Conservation (phyloP, 306 rosid genomes). For the Fagus sylvatica region DNA sequence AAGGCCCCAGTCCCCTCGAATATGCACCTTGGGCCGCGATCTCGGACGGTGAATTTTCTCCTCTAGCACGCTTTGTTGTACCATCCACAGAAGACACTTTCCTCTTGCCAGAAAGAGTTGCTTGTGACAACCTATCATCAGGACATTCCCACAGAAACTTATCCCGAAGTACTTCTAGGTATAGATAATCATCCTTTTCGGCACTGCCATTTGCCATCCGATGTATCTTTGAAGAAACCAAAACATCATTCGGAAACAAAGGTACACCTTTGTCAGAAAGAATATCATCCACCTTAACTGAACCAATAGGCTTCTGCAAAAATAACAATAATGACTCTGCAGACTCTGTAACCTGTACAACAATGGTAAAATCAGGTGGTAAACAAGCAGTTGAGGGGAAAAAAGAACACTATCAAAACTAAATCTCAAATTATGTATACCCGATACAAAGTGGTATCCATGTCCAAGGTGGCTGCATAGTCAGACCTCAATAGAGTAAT, state of each 20-base stretch:
- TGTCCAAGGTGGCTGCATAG: conserved; percentile 46
- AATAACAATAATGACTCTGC: conserved; percentile 57
- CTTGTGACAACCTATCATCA: conserved; percentile 70
- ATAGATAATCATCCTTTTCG: conserved; percentile 65
- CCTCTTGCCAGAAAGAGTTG: conserved; percentile 59
- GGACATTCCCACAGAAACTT: conserved; percentile 96
- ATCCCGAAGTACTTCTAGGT: conserved; percentile 63
- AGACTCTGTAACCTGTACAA: conserved; percentile 62
- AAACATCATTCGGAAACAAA: conserved; percentile 43
- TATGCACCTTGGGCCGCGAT: conserved; percentile 57
- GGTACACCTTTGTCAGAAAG: conserved; percentile 30
- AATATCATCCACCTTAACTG: conserved; percentile 46
- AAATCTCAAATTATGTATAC: conserved; percentile 38
- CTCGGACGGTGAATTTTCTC: conserved; percentile 72
- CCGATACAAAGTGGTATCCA: conserved; percentile 52
- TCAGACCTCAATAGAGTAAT: conserved; percentile 57
- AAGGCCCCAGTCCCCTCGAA: conserved; percentile 59
- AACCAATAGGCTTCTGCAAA: conserved; percentile 63
- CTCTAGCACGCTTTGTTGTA: conserved; percentile 76
- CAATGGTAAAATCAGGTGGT: conserved; percentile 32
- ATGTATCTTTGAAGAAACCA: conserved; percentile 49
- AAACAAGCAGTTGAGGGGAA: conserved; percentile 11
- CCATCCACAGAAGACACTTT: conserved; percentile 71
- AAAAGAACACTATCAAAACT: conserved; percentile 6
- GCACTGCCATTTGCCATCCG: conserved; percentile 49